Conservation (phyloP, 768 basidiomycete species). For the Russula ochroleuca region DNA sequence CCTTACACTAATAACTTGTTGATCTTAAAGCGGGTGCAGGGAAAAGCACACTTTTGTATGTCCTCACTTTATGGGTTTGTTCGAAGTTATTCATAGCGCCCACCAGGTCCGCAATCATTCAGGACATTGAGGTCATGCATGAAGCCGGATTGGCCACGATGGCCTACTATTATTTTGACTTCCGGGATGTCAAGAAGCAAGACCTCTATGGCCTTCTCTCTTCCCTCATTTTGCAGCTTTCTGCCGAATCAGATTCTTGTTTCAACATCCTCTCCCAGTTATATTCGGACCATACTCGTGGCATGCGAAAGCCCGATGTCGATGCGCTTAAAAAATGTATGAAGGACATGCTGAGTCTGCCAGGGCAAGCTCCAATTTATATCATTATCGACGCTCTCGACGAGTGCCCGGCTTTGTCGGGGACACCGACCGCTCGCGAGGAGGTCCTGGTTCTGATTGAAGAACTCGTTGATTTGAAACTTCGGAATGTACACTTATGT, state of each 20-base stretch:
- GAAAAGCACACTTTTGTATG: too few species aligned
- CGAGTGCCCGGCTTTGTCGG: constrained; percentile 4
- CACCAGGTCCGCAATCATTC: too few species aligned
- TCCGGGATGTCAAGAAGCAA: constrained; percentile 1
- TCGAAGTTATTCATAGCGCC: too few species aligned
- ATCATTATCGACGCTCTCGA: constrained; percentile 10
- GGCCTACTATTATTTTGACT: too few species aligned
- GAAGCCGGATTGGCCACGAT: too few species aligned
- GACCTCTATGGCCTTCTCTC: not conserved
- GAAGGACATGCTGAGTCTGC: not conserved
- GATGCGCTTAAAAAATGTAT: not conserved
- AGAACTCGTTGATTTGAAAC: not conserved
- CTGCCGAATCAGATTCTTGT: too few species aligned
- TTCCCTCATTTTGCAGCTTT: constrained; percentile 3
- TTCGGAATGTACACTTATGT: constrained; percentile 2
- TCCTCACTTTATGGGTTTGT: too few species aligned
- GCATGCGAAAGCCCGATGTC: not conserved
- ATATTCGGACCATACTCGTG: too few species aligned
- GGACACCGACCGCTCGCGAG: not conserved
- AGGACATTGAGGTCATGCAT: too few species aligned
- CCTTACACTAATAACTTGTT: too few species aligned
- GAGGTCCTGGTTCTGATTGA: not conserved
- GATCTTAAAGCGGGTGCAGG: too few species aligned
- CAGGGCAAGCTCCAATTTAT: not conserved
- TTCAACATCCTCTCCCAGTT: too few species aligned